phyloP scores from a whole-genome alignment of 2,329 filamentous ascomycete genomes.

The Alternaria longipes region DNA sequence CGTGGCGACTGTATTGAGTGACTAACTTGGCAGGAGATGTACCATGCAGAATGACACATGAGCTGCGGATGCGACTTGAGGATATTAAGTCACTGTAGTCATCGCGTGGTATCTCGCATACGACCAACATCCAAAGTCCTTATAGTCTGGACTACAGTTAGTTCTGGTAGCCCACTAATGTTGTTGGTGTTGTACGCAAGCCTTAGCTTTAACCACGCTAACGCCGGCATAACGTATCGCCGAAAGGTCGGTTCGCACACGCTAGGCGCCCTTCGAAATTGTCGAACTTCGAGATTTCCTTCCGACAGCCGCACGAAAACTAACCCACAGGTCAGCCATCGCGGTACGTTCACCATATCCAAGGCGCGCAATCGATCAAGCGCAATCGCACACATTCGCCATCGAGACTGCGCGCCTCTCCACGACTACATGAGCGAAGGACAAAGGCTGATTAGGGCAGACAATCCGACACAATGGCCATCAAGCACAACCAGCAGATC shows the following conservation, averaged over 20 bases:
- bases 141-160: background rate
- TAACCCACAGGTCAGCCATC: conserved; percentile 46
- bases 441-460: conserved; percentile 15
- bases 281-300: conserved; percentile 26
- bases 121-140: background rate
- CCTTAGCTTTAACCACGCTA: conserved; percentile 12
- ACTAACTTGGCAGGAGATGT: background rate
- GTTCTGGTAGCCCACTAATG: background rate
- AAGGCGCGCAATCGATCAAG: conserved; percentile 6
- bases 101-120: background rate
- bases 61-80: background rate
- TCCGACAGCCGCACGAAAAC: conserved; percentile 34
- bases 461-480: conserved; percentile 68
- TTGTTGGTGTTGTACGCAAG: background rate
- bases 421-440: background rate
- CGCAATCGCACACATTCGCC: conserved; percentile 22
- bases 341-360: conserved; percentile 34
- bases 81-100: background rate
- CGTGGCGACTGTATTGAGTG: background rate
- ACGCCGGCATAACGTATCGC: conserved; percentile 30
- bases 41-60: background rate
- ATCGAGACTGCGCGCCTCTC: conserved; percentile 3
- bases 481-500: conserved; percentile 99
- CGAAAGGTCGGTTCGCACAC: conserved; percentile 23
- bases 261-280: conserved; percentile 27